Evolutionary conservation across 805 yeast genomes (phyloP).

Genomic region (Lipomyces sp.): DNA sequence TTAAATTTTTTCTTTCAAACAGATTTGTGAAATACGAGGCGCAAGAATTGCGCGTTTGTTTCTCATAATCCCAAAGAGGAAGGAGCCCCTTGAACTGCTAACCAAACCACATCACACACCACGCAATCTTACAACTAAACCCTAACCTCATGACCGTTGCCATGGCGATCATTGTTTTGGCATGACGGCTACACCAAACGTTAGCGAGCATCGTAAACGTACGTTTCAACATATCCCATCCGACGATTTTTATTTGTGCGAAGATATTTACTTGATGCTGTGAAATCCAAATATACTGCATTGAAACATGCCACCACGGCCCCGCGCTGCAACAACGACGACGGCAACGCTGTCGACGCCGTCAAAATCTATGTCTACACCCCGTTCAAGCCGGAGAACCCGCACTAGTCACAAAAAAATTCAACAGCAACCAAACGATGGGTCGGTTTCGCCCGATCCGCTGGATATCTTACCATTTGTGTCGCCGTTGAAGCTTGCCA

Average conservation of each 20-base stretch:
- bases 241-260: not conserved
- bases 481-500: conserved; percentile 23
- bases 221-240: too few species aligned
- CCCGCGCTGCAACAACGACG: conserved; percentile 15
- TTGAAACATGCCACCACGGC: not conserved
- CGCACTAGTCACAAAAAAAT: conserved; percentile 4
- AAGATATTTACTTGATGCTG: not conserved
- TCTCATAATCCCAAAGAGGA: too few species aligned
- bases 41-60: too few species aligned
- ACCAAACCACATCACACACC: too few species aligned
- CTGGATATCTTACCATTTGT: conserved; percentile 27
- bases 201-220: too few species aligned
- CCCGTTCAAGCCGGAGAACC: conserved; percentile 17
- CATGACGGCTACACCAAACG: too few species aligned
- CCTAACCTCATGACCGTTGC: too few species aligned
- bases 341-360: conserved; percentile 23
- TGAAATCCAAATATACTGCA: not conserved
- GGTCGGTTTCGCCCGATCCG: conserved; percentile 29
- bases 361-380: conserved; percentile 16
- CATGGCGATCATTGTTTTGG: too few species aligned
- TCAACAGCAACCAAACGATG: not conserved
- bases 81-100: too few species aligned
- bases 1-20: too few species aligned
- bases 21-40: too few species aligned
- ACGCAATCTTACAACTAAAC: too few species aligned